Evolutionary conservation across 257 asterid genomes (phyloP).

Genomic region (Hygrophila difformis): DNA sequence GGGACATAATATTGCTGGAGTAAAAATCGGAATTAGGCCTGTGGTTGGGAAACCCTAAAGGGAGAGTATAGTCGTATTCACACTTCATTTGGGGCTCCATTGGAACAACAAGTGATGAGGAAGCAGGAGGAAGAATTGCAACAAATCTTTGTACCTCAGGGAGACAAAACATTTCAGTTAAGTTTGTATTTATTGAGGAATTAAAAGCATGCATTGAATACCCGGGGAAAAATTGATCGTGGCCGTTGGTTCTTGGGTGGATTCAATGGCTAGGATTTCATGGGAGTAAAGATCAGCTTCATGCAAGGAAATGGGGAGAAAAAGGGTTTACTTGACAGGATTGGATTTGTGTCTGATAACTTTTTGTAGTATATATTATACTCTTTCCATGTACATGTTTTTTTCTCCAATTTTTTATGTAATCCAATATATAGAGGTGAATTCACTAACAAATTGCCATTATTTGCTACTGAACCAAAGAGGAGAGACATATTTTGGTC

Average conservation of each 20-base stretch:
- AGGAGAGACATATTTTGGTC: no score
- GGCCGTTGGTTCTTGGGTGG: slow-evolving; percentile 16
- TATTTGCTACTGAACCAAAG: neutral
- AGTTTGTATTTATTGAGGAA: slow-evolving; percentile 20
- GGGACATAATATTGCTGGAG: slow-evolving; percentile 21
- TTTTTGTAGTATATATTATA: no score
- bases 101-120: slow-evolving; percentile 8
- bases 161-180: no score
- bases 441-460: neutral
- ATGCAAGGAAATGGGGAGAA: neutral
- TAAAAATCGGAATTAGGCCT: slow-evolving; percentile 26
- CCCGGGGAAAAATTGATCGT: slow-evolving; percentile 10
- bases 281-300: neutral
- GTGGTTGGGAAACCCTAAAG: slow-evolving; percentile 12
- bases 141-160: slow-evolving; percentile 7
- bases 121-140: slow-evolving; percentile 14
- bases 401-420: neutral
- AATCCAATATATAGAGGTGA: neutral
- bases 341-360: neutral
- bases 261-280: slow-evolving; percentile 18
- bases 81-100: slow-evolving; percentile 23
- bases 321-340: neutral
- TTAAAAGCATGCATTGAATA: slow-evolving; percentile 23
- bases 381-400: neutral
- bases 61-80: slow-evolving; percentile 13